Evolutionary conservation across 208 protist species (phyloP).

Genomic region (Acanthamoeba castellanii): DNA sequence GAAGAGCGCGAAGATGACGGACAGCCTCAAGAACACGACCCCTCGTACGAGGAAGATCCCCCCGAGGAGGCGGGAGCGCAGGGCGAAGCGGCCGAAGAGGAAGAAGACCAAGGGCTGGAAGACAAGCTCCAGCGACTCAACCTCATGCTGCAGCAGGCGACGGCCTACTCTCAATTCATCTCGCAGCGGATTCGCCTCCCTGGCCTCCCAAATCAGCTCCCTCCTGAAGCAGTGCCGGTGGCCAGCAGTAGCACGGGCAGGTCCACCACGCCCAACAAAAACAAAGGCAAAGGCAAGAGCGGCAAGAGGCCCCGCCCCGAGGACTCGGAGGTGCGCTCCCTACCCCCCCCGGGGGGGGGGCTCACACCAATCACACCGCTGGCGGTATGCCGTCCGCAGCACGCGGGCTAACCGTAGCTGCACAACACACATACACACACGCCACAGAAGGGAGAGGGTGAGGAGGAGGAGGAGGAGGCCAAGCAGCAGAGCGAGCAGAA

Average conservation of each 20-base stretch:
- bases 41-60: background rate
- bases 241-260: slow-evolving; percentile 3
- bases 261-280: slow-evolving; percentile 82
- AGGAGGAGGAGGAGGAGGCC: background rate
- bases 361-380: too few relatives aligned
- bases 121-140: slow-evolving; percentile 6
- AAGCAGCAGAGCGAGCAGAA: background rate
- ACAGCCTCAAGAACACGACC: background rate
- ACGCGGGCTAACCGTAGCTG: too few relatives aligned
- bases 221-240: background rate
- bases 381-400: too few relatives aligned
- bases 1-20: background rate
- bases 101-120: background rate
- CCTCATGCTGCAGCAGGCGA: slow-evolving; percentile 10
- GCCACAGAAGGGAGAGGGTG: background rate
- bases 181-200: background rate
- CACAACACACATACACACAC: too few relatives aligned
- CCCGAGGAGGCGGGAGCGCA: background rate
- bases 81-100: background rate
- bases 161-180: background rate
- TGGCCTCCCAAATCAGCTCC: background rate
- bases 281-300: slow-evolving; percentile 81
- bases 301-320: too few relatives aligned
- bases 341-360: background rate
- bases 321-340: background rate